phyloP scores from a whole-genome alignment of 2,329 filamentous ascomycete genomes.

The Fusarium vanettenii region DNA sequence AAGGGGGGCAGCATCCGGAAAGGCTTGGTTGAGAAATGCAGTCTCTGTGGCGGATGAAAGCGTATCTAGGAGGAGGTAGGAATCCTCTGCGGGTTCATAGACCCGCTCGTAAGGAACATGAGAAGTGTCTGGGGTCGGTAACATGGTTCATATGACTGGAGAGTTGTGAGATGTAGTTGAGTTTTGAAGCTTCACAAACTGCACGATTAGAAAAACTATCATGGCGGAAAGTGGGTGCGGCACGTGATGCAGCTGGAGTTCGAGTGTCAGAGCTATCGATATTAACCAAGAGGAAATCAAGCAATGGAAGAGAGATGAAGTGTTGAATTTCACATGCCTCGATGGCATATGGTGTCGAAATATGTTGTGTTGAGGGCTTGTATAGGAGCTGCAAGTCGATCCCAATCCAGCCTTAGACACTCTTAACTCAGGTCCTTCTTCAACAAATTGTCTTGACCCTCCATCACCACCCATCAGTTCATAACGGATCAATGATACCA shows the following conservation, averaged over 20 bases:
- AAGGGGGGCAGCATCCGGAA: slow-evolving; percentile 67
- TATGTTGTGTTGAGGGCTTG: not conserved
- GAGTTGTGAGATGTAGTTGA: slow-evolving; percentile 10
- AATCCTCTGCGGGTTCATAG: slow-evolving; percentile 97
- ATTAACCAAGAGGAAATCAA: not conserved
- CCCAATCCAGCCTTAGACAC: not conserved
- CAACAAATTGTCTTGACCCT: not conserved
- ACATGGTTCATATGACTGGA: slow-evolving; percentile 64
- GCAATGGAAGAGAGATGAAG: no score
- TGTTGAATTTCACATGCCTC: not conserved
- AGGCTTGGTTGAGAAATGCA: slow-evolving; percentile 74
- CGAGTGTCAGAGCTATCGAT: not conserved
- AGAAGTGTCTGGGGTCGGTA: slow-evolving; percentile 92
- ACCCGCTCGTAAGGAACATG: slow-evolving; percentile 90
- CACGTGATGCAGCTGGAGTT: slow-evolving; percentile 27
- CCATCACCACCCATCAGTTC: not conserved
- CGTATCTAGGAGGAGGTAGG: slow-evolving; percentile 92
- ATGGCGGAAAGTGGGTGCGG: slow-evolving; percentile 24
- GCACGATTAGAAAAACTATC: slow-evolving; percentile 7
- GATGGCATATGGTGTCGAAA: not conserved
- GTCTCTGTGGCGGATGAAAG: slow-evolving; percentile 79
- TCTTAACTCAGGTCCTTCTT: not conserved
- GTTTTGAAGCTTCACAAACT: slow-evolving; percentile 36
- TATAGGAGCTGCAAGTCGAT: not conserved
- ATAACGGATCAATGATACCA: not conserved